Evolutionary conservation across 148 eudicot species (phyloP).

Genomic region (Vaccinium macrocarpon): DNA sequence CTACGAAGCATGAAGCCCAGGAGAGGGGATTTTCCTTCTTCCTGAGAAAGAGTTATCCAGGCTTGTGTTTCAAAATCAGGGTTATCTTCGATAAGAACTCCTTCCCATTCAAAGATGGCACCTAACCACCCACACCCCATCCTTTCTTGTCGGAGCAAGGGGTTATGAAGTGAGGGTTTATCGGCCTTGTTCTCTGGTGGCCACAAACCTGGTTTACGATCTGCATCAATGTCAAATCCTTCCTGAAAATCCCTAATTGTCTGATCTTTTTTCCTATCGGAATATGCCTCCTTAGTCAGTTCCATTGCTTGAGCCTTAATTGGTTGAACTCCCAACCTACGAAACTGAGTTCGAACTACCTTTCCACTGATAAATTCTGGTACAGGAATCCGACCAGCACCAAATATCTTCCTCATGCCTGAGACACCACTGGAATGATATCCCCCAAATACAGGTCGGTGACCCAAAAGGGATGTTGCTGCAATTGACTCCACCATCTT

Average conservation of each 20-base stretch:
- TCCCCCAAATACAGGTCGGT: conserved; percentile 40
- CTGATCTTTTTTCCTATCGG: conserved; percentile 45
- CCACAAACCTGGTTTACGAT: conserved; percentile 66
- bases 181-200: conserved; percentile 81
- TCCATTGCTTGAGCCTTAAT: conserved; percentile 75
- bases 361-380: conserved; percentile 24
- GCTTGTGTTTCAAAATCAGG: conserved; percentile 86
- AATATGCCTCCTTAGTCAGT: conserved; percentile 64
- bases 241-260: conserved; percentile 43
- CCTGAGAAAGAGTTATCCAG: conserved; percentile 76
- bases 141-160: conserved; percentile 81
- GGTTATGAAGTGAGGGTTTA: conserved; percentile 69
- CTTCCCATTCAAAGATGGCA: conserved; percentile 98
- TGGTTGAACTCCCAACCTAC: conserved; percentile 21
- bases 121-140: conserved; percentile 97
- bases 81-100: conserved; percentile 80
- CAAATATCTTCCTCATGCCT: conserved; percentile 25
- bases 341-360: conserved; percentile 13
- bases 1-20: conserved; percentile 54
- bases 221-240: conserved; percentile 38
- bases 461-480: conserved; percentile 59
- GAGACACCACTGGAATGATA: conserved; percentile 30
- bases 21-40: conserved; percentile 87
- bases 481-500: conserved; percentile 81
- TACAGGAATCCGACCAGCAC: conserved; percentile 21